Percentiles rank a stretch among this genome's conserved stretches.
These are phyloP conservation scores for Vachellia pachyceras DNA, from an alignment of 306 rosid genomes.

Conservation along the genomic window DNA sequence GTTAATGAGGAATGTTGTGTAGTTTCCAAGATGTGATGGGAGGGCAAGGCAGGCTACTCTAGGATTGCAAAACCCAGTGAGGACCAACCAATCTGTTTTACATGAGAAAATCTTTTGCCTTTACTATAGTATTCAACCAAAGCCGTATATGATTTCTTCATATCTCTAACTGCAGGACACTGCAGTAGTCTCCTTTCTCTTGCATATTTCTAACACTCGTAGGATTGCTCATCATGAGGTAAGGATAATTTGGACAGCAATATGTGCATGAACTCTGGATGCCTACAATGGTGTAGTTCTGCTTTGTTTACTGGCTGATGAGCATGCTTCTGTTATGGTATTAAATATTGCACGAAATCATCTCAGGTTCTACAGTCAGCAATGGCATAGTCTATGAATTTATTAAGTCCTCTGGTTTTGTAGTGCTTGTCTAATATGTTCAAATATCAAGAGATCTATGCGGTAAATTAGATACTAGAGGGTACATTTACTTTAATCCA, in stretches of 20 bases:
- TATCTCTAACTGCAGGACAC: not conserved
- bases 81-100: not conserved
- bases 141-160: not conserved
- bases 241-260: not conserved
- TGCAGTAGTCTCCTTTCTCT: not conserved
- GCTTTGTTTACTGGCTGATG: not conserved
- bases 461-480: slow-evolving; percentile 51
- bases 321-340: not conserved
- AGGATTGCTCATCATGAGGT: not conserved
- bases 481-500: slow-evolving; percentile 42
- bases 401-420: not conserved
- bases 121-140: not conserved
- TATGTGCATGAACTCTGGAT: not conserved
- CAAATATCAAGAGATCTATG: not conserved
- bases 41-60: not conserved
- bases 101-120: not conserved
- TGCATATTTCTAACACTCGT: not conserved
- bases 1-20: too few relatives aligned
- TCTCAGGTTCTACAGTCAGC: not conserved
- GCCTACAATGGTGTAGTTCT: not conserved
- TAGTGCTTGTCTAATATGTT: not conserved
- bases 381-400: not conserved
- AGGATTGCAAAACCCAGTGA: not conserved
- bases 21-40: too few relatives aligned
- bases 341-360: not conserved